Base-by-base conservation (phyloP, 1,139 yeast genomes). In the Trichomonascaceae sp. region DNA sequence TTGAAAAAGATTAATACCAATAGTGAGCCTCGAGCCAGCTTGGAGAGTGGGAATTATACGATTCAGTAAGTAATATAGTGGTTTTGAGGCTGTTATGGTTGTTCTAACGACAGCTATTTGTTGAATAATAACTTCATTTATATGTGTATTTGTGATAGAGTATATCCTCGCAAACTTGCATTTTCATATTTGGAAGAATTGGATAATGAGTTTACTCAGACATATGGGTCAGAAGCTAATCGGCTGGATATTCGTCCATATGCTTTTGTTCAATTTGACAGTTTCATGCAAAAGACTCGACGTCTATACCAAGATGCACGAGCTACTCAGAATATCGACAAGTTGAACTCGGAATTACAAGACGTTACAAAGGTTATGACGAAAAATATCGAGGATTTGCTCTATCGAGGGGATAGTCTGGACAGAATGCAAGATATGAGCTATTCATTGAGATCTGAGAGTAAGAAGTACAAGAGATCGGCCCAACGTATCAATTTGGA, bases 281-380 rank as follows among this genome's bases (percentile, higher is more conserved):
- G 75, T 58, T 93, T 87, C 66, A 81, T 93, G 71, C 84, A 83
- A 64, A 90, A 91, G 72, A 90, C 98, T 4, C 88, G 85, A 66
- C 87, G 89, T 63, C 76, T 90, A 17, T 93, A 91, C 69, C 90
- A 87, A 63, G 97, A 93, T 69, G 88, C 91, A 59, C 79, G 96
- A 57, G 96, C 96, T 0, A 95, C 90, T 60, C 82, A 85, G 49
- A 93, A 90, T 65, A 75, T 93, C 65, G 97, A 93, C 70, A 84
- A 82, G 66, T 75, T 93, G 61, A 90, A 91, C 70, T 81, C 82
- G 52, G 99, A 95, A 64, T 76, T 93, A 62, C 90, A 87, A 52
- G 99, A 95, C 64, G 99, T 95, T 50, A 90, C 93, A 62, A 83
- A 87, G 63, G 95, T 93, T 56, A 88, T 93, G 96, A 89, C 96